A percentile compares a stretch with the other conserved stretches of the same genome.
Conservation (phyloP, 169 alveolate genomes). For the Cryptosporidium baileyi region DNA sequence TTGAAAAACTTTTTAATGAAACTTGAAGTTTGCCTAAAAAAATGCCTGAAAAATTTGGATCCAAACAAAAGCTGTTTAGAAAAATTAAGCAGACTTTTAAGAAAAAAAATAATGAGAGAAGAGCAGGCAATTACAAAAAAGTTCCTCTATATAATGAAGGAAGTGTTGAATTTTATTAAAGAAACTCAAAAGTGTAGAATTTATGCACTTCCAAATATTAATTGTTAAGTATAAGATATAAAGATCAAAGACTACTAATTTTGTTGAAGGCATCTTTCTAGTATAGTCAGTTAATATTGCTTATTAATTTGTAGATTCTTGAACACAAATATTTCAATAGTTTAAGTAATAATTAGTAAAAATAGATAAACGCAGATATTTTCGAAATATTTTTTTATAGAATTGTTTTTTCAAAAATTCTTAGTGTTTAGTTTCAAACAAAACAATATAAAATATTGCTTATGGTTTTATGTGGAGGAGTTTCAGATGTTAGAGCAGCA, state of each 20-base stretch:
- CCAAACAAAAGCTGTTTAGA: neutral
- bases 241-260: neutral
- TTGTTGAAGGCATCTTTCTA: neutral
- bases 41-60: neutral
- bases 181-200: neutral
- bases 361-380: neutral
- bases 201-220: neutral
- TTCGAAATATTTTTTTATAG: neutral
- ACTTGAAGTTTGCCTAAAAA: neutral
- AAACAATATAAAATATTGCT: too few species aligned
- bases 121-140: neutral
- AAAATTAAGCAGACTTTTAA: neutral
- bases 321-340: neutral
- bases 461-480: slow-evolving; percentile 22
- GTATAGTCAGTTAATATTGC: neutral
- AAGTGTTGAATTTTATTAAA: neutral
- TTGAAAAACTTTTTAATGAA: neutral
- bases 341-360: neutral
- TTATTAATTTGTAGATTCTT: neutral
- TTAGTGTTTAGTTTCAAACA: too few species aligned
- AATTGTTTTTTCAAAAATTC: neutral
- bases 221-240: neutral
- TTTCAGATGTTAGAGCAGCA: neutral
- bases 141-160: neutral
- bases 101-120: neutral